These are phyloP conservation scores for Russula olivacea DNA, from an alignment of 768 basidiomycete genomes.

Conservation along the genomic window DNA sequence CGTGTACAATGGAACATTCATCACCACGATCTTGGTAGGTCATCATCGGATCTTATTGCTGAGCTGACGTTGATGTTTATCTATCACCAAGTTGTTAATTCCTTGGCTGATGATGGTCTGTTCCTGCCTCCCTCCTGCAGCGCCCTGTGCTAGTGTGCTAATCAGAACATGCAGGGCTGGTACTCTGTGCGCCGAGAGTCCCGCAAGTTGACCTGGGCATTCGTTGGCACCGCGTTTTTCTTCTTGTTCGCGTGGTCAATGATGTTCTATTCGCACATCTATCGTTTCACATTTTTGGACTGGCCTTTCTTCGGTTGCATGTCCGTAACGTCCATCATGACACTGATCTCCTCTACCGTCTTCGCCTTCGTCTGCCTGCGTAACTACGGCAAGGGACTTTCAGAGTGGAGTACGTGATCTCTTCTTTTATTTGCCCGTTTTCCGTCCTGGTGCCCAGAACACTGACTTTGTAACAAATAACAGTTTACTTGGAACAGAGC, in stretches of 20 bases:
- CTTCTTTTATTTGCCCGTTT: not conserved
- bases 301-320: constrained; percentile 50
- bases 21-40: constrained; percentile 42
- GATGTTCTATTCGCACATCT: constrained; percentile 31
- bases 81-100: constrained; percentile 36
- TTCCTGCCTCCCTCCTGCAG: constrained; percentile 7
- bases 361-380: constrained; percentile 45
- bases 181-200: constrained; percentile 45
- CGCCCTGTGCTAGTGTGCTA: not conserved
- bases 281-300: constrained; percentile 30
- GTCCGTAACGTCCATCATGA: constrained; percentile 38
- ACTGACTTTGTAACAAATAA: not conserved
- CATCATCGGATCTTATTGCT: not conserved
- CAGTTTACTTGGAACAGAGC: constrained; percentile 14
- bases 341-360: constrained; percentile 35
- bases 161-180: constrained; percentile 41
- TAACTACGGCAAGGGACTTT: constrained; percentile 51
- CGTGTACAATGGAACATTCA: constrained; percentile 42
- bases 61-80: not conserved
- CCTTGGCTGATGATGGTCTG: constrained; percentile 50
- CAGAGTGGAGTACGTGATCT: constrained; percentile 46
- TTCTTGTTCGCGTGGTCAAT: constrained; percentile 30
- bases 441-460: not conserved
- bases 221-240: constrained; percentile 39
- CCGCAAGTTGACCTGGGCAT: constrained; percentile 38